Base-by-base conservation (phyloP, 441 rosid species). In the Pelargonium citronellum region DNA sequence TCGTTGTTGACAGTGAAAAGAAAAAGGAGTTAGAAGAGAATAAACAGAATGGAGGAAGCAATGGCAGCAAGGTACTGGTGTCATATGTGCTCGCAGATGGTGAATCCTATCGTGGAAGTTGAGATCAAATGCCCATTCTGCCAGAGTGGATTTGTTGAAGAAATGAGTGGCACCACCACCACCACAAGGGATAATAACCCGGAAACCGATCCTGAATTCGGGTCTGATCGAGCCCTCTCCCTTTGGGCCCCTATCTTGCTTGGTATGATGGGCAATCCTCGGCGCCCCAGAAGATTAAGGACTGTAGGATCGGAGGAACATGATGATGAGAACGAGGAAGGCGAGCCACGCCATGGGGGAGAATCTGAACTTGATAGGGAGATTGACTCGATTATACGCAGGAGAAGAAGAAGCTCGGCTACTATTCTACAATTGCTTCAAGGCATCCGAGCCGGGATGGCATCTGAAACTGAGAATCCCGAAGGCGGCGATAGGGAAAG, bases 171-270 rank as follows among this genome's bases (percentile, higher is more conserved):
- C 39, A 34, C 39, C 39, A 34, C 1, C 67, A 47, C 80, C 67
- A 75, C 79, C 53, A 62, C 79, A 22, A 70, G 80, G 74, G 82
- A 83, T 58, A 15, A 53, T 13, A 15, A 53, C 8, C 86, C 79
- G 66, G 89, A 82, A 24, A 47, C 79, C 8, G 98, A 87, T 71
- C 60, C 87, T 2, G 89, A 84, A 61, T 72, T 87, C 20, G 87
- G 88, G 55, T 85, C 96, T 2, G 96, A 92, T 16, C 89, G 89
- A 37, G 87, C 95, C 4, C 82, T 89, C 77, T 84, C 96, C 67
- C 83, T 92, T 27, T 92, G 94, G 96, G 92, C 89, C 7, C 92
- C 98, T 0, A 72, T 92, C 74, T 84, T 92, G 77, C 89, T 92
- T 17, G 91, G 94, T 7, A 87, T 92, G 96, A 85, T 90, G 88